A percentile compares a stretch with the other conserved stretches of the same genome.
phyloP scores from a whole-genome alignment of 2,329 filamentous ascomycete genomes.

The Phialophora expanda region DNA sequence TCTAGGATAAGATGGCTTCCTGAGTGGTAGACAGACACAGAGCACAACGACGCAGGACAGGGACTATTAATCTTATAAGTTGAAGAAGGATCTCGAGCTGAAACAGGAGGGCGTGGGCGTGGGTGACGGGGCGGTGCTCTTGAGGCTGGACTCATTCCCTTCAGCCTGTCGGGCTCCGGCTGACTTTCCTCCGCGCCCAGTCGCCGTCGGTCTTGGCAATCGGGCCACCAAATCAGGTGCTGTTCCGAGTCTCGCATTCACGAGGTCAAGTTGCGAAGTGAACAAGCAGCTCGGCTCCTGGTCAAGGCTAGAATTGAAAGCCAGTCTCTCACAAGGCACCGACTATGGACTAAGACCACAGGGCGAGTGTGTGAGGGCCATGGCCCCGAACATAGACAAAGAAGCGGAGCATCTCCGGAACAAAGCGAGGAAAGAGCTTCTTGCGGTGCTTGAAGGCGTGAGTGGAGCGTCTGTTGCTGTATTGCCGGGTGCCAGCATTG shows the following conservation, averaged over 20 bases:
- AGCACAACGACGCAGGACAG: background rate
- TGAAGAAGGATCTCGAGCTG: conserved; percentile 31
- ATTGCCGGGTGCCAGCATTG: conserved; percentile 39
- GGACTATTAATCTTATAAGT: conserved; percentile 7
- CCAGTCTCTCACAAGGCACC: conserved; percentile 23
- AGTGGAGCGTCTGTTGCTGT: conserved; percentile 52
- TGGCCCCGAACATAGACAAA: conserved; percentile 52
- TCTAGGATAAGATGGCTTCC: background rate
- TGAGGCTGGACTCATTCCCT: conserved; percentile 14
- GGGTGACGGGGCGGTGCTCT: conserved; percentile 25
- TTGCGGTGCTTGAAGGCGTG: conserved; percentile 93
- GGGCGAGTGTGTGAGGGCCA: conserved; percentile 37
- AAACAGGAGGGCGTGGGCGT: conserved; percentile 28
- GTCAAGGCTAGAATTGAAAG: background rate
- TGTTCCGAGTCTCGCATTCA: conserved; percentile 2
- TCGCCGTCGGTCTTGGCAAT: conserved; percentile 19
- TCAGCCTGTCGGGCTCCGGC: conserved; percentile 13
- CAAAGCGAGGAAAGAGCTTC: conserved; percentile 79
- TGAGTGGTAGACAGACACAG: background rate
- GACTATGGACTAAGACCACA: conserved; percentile 10
- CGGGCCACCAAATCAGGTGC: conserved; percentile 18
- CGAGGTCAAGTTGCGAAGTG: background rate
- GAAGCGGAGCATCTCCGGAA: conserved; percentile 56
- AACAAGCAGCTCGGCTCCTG: background rate
- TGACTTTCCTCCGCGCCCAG: conserved; percentile 1